A percentile compares a stretch with the other conserved stretches of the same genome.
Conservation (phyloP, 2,329 filamentous ascomycete species). For the Penicillium fuscoglaucum region DNA sequence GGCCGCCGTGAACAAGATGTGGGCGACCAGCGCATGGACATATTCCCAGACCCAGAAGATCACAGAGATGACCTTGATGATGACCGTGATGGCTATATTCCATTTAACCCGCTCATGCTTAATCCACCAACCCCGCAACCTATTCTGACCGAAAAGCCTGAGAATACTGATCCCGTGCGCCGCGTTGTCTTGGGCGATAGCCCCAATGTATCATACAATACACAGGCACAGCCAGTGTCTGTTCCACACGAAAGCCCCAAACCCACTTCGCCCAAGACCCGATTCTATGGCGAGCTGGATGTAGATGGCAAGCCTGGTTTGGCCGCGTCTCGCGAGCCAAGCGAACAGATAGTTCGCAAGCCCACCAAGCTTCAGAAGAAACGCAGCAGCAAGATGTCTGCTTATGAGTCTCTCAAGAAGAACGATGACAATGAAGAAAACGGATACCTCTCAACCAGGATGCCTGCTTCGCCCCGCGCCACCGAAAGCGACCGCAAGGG, state of each 20-base stretch:
- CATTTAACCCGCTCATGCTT: conserved; percentile 47
- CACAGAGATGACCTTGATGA: conserved; percentile 30
- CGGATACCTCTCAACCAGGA: conserved; percentile 8
- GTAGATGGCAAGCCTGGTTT: conserved; percentile 28
- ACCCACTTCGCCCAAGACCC: conserved; percentile 34
- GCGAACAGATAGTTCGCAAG: conserved; percentile 26
- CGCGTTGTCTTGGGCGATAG: conserved; percentile 37
- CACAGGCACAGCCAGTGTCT: conserved; percentile 23
- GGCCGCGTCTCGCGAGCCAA: conserved; percentile 26
- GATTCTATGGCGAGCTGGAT: conserved; percentile 44
- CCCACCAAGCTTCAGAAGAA: conserved; percentile 35
- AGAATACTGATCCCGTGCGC: conserved; percentile 29
- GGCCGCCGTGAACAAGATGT: conserved; percentile 36
- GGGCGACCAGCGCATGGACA: conserved; percentile 38
- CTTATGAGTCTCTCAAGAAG: conserved; percentile 39
- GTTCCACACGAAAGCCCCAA: conserved; percentile 25
- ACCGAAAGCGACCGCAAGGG: conserved; percentile 43
- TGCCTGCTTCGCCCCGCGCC: conserved; percentile 11
- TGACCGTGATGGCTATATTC: conserved; percentile 20
- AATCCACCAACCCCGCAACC: conserved; percentile 49
- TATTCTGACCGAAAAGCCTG: conserved; percentile 22
- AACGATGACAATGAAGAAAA: conserved; percentile 30
- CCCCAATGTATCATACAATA: conserved; percentile 36
- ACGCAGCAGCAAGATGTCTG: conserved; percentile 34
- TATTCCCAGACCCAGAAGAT: conserved; percentile 36